Conservation (phyloP, 495 filamentous ascomycete genomes). For the Daldinia childiae region DNA sequence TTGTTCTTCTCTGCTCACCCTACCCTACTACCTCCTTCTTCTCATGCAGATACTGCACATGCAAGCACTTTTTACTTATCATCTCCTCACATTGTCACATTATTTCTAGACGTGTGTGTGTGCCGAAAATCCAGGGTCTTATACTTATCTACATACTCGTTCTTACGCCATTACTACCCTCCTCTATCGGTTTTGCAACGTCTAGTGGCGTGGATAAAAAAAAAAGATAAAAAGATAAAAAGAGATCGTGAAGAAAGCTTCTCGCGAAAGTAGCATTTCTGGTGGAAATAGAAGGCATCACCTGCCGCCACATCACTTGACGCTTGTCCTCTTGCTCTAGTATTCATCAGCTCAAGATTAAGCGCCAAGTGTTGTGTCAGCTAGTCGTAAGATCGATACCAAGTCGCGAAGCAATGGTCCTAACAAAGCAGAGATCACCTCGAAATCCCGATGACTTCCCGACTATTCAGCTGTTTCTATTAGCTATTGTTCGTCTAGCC, state of each 20-base stretch:
- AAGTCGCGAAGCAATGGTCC: constrained; percentile 54
- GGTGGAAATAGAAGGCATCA: constrained; percentile 28
- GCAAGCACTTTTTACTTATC: constrained; percentile 16
- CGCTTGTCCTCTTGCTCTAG: constrained; percentile 32
- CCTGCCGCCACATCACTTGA: constrained; percentile 36
- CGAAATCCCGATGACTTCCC: constrained; percentile 73
- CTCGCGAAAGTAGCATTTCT: background rate
- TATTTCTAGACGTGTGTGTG: constrained; percentile 22
- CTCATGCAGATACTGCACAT: constrained; percentile 28
- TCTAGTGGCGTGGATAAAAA: constrained; percentile 29
- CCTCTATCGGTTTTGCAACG: constrained; percentile 14
- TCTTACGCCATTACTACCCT: constrained; percentile 8
- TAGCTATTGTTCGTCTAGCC: constrained; percentile 73
- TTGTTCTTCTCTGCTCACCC: constrained; percentile 12
- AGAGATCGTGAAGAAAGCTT: constrained; percentile 23
- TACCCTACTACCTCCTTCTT: constrained; percentile 16
- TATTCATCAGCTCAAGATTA: constrained; percentile 26
- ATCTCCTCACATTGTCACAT: constrained; percentile 10
- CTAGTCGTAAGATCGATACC: constrained; percentile 48
- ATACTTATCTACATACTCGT: too few species aligned
- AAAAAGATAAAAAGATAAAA: constrained; percentile 3
- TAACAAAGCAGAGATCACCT: constrained; percentile 52
- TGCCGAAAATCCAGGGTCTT: constrained; percentile 15
- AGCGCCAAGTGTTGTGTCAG: constrained; percentile 39
- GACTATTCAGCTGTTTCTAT: constrained; percentile 76